Base-by-base conservation (phyloP, 257 asterid species). In the Paulownia fortunei region DNA sequence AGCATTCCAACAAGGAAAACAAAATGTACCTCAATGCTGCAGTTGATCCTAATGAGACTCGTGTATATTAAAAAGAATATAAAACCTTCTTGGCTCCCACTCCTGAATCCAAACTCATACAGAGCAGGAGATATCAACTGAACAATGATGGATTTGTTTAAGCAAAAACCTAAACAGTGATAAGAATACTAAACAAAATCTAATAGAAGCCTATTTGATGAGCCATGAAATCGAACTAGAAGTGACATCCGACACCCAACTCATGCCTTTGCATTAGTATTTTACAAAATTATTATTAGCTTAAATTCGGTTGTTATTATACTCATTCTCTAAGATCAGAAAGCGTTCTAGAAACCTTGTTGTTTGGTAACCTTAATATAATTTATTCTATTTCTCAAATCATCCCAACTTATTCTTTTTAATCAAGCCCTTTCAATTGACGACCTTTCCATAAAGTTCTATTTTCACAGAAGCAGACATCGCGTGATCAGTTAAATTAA, bases 331-430 rank as follows among this genome's bases (percentile, higher is more conserved):
- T 27, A 27, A 23, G 41, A 12, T 34, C 47, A 65, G 34, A 15
- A 42, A 44, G 24, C 24, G 55, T 36, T 56, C 36, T n/a, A 63
- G 19, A 12, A 76, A 37, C 64, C 21, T 11, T 13, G 62, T 64
- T 0, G 6, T 60, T 11, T 67, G 49, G 75, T 67, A 60, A 60
- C 39, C 69, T 37, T 36, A 23, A 5, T 27, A 36, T 46, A 46
- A 61, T 66, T 73, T 76, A 54, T 62, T 69, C 66, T 10, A 54
- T 44, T 69, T 62, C 73, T 83, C 74, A 58, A 27, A 21, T 58
- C 61, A 46, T 73, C 42, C 51, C 23, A 79, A 69, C 12, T 52
- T 19, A 34, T 19, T 41, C 59, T 34, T 19, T 52, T 47, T 49
- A 19, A 60, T 70, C 49, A 69, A 79, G 73, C 47, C 74, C 64